Evolutionary conservation across 2,329 filamentous ascomycete genomes (phyloP).

Genomic region (Allantophomopsis lycopodina): DNA sequence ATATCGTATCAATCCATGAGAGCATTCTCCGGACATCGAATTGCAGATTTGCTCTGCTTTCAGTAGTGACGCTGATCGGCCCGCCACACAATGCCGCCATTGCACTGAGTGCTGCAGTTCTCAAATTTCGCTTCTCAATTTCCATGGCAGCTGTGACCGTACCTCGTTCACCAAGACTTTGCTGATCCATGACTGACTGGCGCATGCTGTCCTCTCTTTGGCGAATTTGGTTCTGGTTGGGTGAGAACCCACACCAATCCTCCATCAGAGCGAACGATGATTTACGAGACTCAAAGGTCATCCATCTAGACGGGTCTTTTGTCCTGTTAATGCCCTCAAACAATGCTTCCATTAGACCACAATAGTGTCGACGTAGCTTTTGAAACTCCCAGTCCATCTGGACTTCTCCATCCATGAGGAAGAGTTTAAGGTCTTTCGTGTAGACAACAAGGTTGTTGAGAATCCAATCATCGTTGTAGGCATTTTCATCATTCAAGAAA

Average conservation of each 20-base stretch:
- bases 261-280: slow-evolving; percentile 96
- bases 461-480: slow-evolving; percentile 82
- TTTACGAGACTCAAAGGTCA: slow-evolving; percentile 93
- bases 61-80: slow-evolving; percentile 75
- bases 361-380: slow-evolving; percentile 83
- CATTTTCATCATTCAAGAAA: slow-evolving; percentile 65
- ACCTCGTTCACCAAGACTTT: slow-evolving; percentile 57
- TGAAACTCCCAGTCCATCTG: slow-evolving; percentile 94
- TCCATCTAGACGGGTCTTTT: slow-evolving; percentile 79
- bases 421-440: slow-evolving; percentile 83
- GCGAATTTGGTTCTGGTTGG: slow-evolving; percentile 72
- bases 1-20: slow-evolving; percentile 90
- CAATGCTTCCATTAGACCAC: slow-evolving; percentile 81
- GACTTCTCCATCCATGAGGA: slow-evolving; percentile 87
- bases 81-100: slow-evolving; percentile 89
- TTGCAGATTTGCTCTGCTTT: slow-evolving; percentile 74
- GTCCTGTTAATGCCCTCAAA: slow-evolving; percentile 85
- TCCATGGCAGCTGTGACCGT: slow-evolving; percentile 83
- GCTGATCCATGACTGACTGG: slow-evolving; percentile 69
- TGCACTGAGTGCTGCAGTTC: slow-evolving; percentile 80
- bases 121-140: slow-evolving; percentile 87
- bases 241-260: slow-evolving; percentile 96
- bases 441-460: slow-evolving; percentile 80
- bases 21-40: slow-evolving; percentile 91
- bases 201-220: slow-evolving; percentile 79